phyloP scores from a whole-genome alignment of 2,329 filamentous ascomycete genomes.

The Diplodia mutila region DNA sequence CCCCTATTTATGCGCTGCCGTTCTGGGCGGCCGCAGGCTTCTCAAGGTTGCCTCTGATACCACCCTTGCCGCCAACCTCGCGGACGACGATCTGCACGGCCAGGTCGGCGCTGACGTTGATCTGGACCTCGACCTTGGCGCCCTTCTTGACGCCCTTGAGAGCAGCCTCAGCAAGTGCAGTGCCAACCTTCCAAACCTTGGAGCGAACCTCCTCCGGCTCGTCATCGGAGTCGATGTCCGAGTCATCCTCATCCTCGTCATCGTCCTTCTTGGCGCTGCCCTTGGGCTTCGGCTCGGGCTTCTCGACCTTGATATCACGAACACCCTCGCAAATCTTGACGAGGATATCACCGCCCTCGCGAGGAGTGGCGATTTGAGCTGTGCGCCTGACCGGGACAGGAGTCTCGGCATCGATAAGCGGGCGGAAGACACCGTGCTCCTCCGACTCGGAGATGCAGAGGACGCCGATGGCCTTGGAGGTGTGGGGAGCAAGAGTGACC shows the following conservation, averaged over 20 bases:
- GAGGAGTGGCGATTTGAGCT: constrained; percentile 74
- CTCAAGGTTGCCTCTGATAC: constrained; percentile 64
- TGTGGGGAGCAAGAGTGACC: constrained; percentile 91
- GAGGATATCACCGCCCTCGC: constrained; percentile 83
- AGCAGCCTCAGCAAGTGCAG: constrained; percentile 80
- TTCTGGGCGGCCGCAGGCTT: constrained; percentile 23
- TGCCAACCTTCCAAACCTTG: constrained; percentile 89
- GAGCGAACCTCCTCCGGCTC: constrained; percentile 86
- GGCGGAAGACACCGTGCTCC: constrained; percentile 71
- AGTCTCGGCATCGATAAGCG: constrained; percentile 83
- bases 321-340: constrained; percentile 86
- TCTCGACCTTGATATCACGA: constrained; percentile 90
- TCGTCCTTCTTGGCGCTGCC: constrained; percentile 65
- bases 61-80: constrained; percentile 85
- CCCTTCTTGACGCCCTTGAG: constrained; percentile 84
- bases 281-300: constrained; percentile 79
- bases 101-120: constrained; percentile 83
- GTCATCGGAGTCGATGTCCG: constrained; percentile 45
- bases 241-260: constrained; percentile 64
- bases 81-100: constrained; percentile 78
- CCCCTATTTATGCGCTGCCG: constrained; percentile 18
- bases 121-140: constrained; percentile 88
- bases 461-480: constrained; percentile 85
- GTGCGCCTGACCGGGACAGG: constrained; percentile 86
- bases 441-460: constrained; percentile 66